phyloP scores from a whole-genome alignment of 257 asterid genomes.

The Mentha longifolia region DNA sequence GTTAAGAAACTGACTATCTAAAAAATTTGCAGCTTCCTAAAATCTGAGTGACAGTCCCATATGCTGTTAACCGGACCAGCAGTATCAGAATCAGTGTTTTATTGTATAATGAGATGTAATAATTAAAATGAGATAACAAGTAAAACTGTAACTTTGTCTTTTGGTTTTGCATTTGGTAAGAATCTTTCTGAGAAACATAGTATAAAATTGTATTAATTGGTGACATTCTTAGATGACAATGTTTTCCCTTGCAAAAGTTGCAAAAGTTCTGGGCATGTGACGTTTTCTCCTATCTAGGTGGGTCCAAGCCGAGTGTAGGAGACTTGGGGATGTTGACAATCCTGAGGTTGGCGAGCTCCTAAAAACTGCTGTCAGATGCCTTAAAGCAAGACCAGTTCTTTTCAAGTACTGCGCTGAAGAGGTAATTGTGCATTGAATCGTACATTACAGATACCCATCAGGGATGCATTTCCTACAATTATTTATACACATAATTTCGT shows the following conservation, averaged over 20 bases:
- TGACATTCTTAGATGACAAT: too few species aligned
- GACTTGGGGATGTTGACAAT: slow-evolving; percentile 90
- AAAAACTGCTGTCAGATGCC: slow-evolving; percentile 90
- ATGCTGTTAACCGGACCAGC: neutral
- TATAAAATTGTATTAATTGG: neutral
- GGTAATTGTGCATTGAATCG: slow-evolving; percentile 51
- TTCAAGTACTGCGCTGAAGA: slow-evolving; percentile 98
- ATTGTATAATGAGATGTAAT: neutral
- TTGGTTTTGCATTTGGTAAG: neutral
- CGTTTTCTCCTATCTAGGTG: slow-evolving; percentile 58
- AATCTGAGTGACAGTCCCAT: neutral
- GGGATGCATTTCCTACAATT: slow-evolving; percentile 27
- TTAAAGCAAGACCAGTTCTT: slow-evolving; percentile 93
- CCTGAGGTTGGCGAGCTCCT: slow-evolving; percentile 95
- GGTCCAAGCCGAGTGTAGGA: slow-evolving; percentile 97
- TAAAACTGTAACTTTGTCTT: neutral
- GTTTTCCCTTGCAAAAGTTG: neutral
- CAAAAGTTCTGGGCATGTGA: slow-evolving; percentile 23
- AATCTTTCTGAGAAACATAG: slow-evolving; percentile 14
- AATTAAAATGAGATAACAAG: neutral
- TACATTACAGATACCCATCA: slow-evolving; percentile 19
- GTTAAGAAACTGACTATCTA: neutral
- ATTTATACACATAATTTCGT: slow-evolving; percentile 21
- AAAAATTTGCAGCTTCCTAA: neutral
- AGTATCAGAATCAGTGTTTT: neutral